A percentile compares a stretch with the other conserved stretches of the same genome.
These are phyloP conservation scores for Bruguiera hainesii DNA, from an alignment of 441 rosid genomes.

Conservation along the genomic window DNA sequence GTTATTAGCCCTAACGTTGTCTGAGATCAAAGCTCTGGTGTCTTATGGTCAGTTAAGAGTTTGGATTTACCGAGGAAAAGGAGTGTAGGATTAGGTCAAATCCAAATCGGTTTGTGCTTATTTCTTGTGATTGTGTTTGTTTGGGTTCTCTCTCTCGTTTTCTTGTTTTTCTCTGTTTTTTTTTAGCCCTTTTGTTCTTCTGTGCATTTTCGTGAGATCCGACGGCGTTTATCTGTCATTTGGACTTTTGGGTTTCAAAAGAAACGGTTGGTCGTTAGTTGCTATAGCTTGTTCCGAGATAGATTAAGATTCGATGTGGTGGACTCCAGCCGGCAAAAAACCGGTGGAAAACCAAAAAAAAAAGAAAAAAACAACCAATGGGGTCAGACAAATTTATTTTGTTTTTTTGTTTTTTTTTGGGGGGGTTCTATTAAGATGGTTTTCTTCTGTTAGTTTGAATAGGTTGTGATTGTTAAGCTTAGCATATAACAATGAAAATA, in stretches of 20 bases:
- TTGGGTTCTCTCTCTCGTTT: not conserved
- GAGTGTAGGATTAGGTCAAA: not conserved
- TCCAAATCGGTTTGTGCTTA: not conserved
- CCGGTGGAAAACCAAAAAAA: too few species aligned
- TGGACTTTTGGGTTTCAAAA: not conserved
- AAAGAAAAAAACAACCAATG: too few species aligned
- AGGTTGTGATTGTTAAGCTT: too few species aligned
- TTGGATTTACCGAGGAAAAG: not conserved
- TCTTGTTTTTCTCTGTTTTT: not conserved
- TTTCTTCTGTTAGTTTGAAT: too few species aligned
- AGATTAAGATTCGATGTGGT: not conserved
- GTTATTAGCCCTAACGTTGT: not conserved
- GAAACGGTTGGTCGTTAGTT: conserved; percentile 17
- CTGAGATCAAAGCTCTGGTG: not conserved
- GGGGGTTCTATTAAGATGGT: too few species aligned
- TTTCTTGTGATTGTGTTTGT: not conserved
- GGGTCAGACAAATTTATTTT: too few species aligned
- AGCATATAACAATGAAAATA: too few species aligned
- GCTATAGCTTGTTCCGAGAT: not conserved
- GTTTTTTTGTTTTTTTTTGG: too few species aligned
- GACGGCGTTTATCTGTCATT: not conserved
- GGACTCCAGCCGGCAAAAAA: too few species aligned
- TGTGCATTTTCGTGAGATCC: conserved; percentile 6
- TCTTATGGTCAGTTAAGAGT: not conserved
- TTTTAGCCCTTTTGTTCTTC: not conserved